phyloP scores from a whole-genome alignment of 495 filamentous ascomycete genomes.

The Letharia columbiana region DNA sequence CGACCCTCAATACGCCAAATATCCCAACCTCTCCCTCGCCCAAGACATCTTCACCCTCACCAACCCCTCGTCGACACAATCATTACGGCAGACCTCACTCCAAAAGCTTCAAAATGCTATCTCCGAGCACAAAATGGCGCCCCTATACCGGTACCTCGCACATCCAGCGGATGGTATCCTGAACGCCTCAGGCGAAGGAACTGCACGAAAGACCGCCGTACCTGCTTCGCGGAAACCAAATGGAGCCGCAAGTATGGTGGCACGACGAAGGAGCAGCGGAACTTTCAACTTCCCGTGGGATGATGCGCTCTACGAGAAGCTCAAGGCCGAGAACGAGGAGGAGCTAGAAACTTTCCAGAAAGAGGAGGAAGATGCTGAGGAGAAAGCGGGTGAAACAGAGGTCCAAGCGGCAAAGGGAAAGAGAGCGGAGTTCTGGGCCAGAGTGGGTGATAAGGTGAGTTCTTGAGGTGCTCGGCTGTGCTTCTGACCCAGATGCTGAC shows the following conservation, averaged over 20 bases:
- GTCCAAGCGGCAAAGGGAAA: slow-evolving; percentile 87
- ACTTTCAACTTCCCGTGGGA: slow-evolving; percentile 78
- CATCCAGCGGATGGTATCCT: slow-evolving; percentile 89
- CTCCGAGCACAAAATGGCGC: slow-evolving; percentile 88
- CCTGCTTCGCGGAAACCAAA: slow-evolving; percentile 47
- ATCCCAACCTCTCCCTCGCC: slow-evolving; percentile 81
- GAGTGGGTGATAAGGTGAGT: slow-evolving; percentile 85
- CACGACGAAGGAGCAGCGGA: slow-evolving; percentile 51
- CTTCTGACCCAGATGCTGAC: slow-evolving; percentile 1
- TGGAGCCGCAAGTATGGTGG: slow-evolving; percentile 56
- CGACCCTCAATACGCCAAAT: slow-evolving; percentile 94
- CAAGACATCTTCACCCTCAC: slow-evolving; percentile 97
- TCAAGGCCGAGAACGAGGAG: slow-evolving; percentile 80
- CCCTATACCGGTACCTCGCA: slow-evolving; percentile 88
- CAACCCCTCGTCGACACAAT: slow-evolving; percentile 66
- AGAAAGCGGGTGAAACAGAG: slow-evolving; percentile 94
- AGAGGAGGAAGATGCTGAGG: slow-evolving; percentile 87
- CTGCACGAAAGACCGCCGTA: slow-evolving; percentile 49
- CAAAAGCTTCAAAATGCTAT: slow-evolving; percentile 90
- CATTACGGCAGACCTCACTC: slow-evolving; percentile 61
- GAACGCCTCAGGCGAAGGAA: slow-evolving; percentile 65
- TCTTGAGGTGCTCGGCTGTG: not conserved
- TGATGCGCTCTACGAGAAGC: slow-evolving; percentile 72
- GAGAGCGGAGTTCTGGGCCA: slow-evolving; percentile 88
- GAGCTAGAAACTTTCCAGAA: slow-evolving; percentile 89